Evolutionary conservation across 306 rosid species (phyloP), one percentile per base, ranked within the genome.

Genomic region (Quercus suber): DNA sequence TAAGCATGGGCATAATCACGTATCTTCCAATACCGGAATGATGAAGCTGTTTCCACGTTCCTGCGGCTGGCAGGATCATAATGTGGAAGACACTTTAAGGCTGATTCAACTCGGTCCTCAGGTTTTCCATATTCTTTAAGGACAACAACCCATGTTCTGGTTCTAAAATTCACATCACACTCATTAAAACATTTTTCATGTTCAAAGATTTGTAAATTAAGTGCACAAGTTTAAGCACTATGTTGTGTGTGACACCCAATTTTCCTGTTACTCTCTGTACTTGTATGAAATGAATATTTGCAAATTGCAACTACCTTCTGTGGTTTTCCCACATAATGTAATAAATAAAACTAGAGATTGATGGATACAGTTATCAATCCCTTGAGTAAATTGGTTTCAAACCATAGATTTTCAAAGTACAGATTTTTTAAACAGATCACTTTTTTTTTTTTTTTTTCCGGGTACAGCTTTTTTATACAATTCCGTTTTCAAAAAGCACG

Each of bases 1-100:
- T 92, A 92, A 81, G 97, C 97, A 86, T 91, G 63, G 78, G 97
- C 99, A 83, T 92, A 92, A 78, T 94, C 99, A 52, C 97, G 92
- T 64, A 94, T 94, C 86, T 92, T 92, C 99, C 99, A 91, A 81
- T 94, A 94, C 68, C 84, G 86, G 79, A 92, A 94, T 63, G 91
- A 75, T 12, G 76, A 33, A 59, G 80, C 61, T n/a, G 74, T 67
- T 67, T 79, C 86, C 59, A 81, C 87, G 41, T 65, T 77, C 89
- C 86, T 76, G 43, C 13, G 77, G 55, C 81, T 75, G 80, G 90
- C 75, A 80, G 89, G 90, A 80, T 90, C 93, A 88, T 94, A 87
- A 43, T 71, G 87, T 7, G 90, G 97, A 83, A 94, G 97, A 84
- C 97, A 94, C 76, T 84, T 84, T 84, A 89, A 85, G 63, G 97